Base-by-base conservation (phyloP, 352 stramenopile genomes). In the Blastocystis hominis region DNA sequence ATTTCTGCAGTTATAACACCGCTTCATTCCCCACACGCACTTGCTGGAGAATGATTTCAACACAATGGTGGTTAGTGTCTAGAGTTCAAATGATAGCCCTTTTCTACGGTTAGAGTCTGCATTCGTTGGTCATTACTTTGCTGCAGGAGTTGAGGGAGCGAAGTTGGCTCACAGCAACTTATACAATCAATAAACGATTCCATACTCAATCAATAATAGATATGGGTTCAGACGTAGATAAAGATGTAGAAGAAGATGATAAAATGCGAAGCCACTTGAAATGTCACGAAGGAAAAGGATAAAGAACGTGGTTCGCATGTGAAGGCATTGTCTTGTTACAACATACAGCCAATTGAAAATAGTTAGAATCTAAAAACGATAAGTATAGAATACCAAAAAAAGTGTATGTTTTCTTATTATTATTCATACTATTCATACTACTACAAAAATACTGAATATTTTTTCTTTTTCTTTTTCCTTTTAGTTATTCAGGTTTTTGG, bases 151-250 rank as follows among this genome's bases (percentile, higher is more conserved):
- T 84, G 44, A 17, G 53, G 72, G 10, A 84, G 55, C 3, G 50
- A n/a, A 3, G 72, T 84, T 24, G 72, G 72, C 44, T 84, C 72
- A 30, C 72, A 84, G 46, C 72, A 84, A 36, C 72, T 84, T 24
- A 84, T 84, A 47, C 72, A 84, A 47, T 84, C 72, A 46, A 84
- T 53, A 64, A 84, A 84, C 15, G 72, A 84, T 10, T 84, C 72
- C 72, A 84, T 84, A 46, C 13, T 38, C 6, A n/a, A 36, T 66
- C 17, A 40, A 24, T 15, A 34, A 30, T 50, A n/a, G 34, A 38
- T 84, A 68, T 53, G 38, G 38, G 34, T 59, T 78, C 62, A 61
- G 62, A 38, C 9, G 53, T 30, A 7, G 44, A 38, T 10, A 38
- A 17, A 0, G 68, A 17, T 62, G 13, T 17, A 40, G 68, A 78